A percentile compares a stretch with the other conserved stretches of the same genome.
Evolutionary conservation across 257 asterid genomes (phyloP).

Genomic region (Nicotiana obtusifolia): DNA sequence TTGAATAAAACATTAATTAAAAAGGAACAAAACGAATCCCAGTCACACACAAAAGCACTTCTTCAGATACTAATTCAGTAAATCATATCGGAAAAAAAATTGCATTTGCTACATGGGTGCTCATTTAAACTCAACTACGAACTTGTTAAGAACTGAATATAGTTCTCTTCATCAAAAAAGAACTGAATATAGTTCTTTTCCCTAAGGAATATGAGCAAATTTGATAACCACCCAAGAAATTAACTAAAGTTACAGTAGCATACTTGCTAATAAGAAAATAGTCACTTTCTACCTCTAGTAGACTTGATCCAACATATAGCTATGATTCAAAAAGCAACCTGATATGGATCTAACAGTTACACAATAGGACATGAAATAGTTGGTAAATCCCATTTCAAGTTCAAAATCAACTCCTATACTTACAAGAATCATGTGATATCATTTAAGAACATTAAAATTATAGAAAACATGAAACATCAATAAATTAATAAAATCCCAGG

Average conservation of each 20-base stretch:
- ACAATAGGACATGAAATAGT: not conserved
- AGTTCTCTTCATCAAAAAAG: not conserved
- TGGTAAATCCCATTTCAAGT: conserved; percentile 1
- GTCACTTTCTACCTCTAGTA: not conserved
- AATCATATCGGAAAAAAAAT: not conserved
- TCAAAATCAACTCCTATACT: not conserved
- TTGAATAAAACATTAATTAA: not conserved
- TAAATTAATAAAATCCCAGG: not conserved
- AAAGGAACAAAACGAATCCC: not conserved
- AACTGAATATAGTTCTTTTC: not conserved
- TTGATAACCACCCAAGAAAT: not conserved
- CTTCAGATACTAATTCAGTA: not conserved
- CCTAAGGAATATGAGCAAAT: not conserved
- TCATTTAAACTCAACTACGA: not conserved
- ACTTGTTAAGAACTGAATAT: not conserved
- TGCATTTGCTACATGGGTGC: not conserved
- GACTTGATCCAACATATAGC: not conserved
- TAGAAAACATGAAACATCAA: not conserved
- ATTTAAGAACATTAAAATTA: not conserved
- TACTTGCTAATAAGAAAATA: not conserved
- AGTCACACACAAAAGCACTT: not conserved
- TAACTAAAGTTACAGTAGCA: not conserved
- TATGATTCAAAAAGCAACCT: not conserved
- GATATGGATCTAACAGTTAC: not conserved
- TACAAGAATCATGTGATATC: not conserved